A percentile compares a stretch with the other conserved stretches of the same genome.
These are phyloP conservation scores for Pichia sp. DNA, from an alignment of 1,139 yeast species.

Conservation along the genomic window DNA sequence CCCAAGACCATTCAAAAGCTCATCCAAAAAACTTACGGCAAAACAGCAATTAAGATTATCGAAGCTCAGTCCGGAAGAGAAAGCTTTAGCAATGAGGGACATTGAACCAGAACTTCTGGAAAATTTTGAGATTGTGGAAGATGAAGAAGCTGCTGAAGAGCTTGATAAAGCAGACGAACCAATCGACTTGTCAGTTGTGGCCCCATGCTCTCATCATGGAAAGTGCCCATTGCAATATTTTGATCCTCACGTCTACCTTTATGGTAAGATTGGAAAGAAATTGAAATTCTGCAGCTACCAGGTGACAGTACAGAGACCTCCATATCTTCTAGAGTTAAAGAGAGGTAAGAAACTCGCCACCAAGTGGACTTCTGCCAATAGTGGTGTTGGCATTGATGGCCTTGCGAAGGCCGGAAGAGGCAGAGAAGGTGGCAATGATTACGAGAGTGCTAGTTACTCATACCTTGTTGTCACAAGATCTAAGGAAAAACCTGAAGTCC, in stretches of 20 bases:
- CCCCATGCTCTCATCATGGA: conserved; percentile 90
- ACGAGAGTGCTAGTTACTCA: conserved; percentile 68
- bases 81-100: conserved; percentile 20
- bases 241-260: conserved; percentile 59
- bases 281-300: conserved; percentile 72
- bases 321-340: conserved; percentile 70
- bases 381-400: conserved; percentile 48
- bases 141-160: conserved; percentile 24
- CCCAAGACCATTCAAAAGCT: conserved; percentile 66
- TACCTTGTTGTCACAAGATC: conserved; percentile 70
- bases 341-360: conserved; percentile 71
- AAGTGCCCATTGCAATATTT: conserved; percentile 81
- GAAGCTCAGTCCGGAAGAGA: conserved; percentile 15
- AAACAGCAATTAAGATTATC: conserved; percentile 7
- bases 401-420: conserved; percentile 54
- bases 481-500: conserved; percentile 31
- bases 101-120: conserved; percentile 35
- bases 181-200: conserved; percentile 50
- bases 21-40: conserved; percentile 27
- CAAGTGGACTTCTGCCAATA: conserved; percentile 58
- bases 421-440: conserved; percentile 63
- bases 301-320: conserved; percentile 70
- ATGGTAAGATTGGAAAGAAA: conserved; percentile 53
- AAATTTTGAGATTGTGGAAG: conserved; percentile 34
- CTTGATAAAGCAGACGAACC: conserved; percentile 29